Evolutionary conservation across 75 land plant genomes (phyloP).

Genomic region (Pinus taeda): DNA sequence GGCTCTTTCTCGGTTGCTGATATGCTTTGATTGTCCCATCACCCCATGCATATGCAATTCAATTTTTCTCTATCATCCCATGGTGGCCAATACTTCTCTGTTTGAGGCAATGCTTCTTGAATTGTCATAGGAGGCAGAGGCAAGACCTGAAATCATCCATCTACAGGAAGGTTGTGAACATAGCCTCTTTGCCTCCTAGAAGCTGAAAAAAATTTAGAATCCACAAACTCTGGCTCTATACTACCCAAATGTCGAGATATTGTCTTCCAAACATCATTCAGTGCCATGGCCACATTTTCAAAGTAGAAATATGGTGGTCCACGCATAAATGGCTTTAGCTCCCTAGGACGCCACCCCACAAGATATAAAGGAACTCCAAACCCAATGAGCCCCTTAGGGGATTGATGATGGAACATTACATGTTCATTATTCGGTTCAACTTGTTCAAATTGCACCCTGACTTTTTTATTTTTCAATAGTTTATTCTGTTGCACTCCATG

Average conservation of each 20-base stretch:
- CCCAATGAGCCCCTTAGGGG: not conserved
- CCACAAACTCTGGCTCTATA: slow-evolving; percentile 77
- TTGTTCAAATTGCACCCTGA: not conserved
- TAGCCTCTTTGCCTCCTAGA: slow-evolving; percentile 69
- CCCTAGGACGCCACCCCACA: not conserved
- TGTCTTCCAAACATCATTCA: slow-evolving; percentile 70
- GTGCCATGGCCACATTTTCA: slow-evolving; percentile 82
- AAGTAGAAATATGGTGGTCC: slow-evolving; percentile 85
- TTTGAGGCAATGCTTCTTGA: slow-evolving; percentile 52
- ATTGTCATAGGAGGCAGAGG: slow-evolving; percentile 68
- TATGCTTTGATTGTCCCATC: no score
- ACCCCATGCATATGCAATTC: slow-evolving; percentile 48
- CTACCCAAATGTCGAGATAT: slow-evolving; percentile 56
- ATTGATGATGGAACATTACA: not conserved
- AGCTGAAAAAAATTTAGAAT: slow-evolving; percentile 68
- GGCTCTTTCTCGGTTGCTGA: no score
- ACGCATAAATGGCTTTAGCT: slow-evolving; percentile 1
- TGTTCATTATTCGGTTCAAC: not conserved
- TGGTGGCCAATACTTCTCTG: slow-evolving; percentile 59
- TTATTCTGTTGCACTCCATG: not conserved
- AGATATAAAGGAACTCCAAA: slow-evolving; percentile 15
- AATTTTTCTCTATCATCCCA: slow-evolving; percentile 69
- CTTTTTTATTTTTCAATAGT: not conserved
- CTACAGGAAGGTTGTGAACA: slow-evolving; percentile 72
- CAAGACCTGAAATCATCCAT: slow-evolving; percentile 40